A percentile compares a stretch with the other conserved stretches of the same genome.
phyloP scores from a whole-genome alignment of 2,329 filamentous ascomycete species.

The Alternaria sp. region DNA sequence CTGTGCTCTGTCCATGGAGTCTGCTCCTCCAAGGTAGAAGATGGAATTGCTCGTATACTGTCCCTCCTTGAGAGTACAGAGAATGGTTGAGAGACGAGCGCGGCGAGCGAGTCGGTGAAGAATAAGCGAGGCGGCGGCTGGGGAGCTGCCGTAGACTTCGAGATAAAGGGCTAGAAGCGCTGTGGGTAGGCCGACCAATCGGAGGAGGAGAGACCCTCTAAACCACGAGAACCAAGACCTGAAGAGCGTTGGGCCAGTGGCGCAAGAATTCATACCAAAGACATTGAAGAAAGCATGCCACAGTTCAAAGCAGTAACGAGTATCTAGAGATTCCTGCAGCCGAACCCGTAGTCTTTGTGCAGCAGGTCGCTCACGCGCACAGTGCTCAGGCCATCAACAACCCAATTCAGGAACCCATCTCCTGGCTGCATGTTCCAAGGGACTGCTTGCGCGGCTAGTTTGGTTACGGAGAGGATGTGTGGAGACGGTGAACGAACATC shows the following conservation, averaged over 20 bases:
- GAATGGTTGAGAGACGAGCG: conserved; percentile 34
- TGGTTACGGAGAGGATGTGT: conserved; percentile 2
- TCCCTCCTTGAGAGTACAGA: conserved; percentile 32
- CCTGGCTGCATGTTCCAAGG: conserved; percentile 25
- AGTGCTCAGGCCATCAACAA: conserved; percentile 26
- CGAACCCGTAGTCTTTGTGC: conserved; percentile 26
- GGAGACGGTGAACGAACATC: background rate
- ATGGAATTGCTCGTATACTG: conserved; percentile 32
- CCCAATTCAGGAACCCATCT: conserved; percentile 20
- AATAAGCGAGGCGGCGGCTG: conserved; percentile 42
- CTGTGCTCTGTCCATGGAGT: conserved; percentile 43
- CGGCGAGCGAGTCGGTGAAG: conserved; percentile 47
- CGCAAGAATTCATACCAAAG: conserved; percentile 45
- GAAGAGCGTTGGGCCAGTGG: conserved; percentile 36
- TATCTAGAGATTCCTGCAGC: conserved; percentile 18
- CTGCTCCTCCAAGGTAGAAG: conserved; percentile 29
- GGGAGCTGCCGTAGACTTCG: conserved; percentile 41
- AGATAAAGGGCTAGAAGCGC: conserved; percentile 42
- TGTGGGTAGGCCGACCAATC: conserved; percentile 38
- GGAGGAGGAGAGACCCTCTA: conserved; percentile 32
- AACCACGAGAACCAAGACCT: conserved; percentile 43
- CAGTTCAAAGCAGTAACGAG: conserved; percentile 18
- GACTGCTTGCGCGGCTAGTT: conserved; percentile 30
- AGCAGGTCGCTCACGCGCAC: conserved; percentile 23
- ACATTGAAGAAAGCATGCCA: conserved; percentile 40